These are phyloP conservation scores for Pseudonectria foliicola DNA, from an alignment of 2,329 filamentous ascomycete species.

Conservation along the genomic window DNA sequence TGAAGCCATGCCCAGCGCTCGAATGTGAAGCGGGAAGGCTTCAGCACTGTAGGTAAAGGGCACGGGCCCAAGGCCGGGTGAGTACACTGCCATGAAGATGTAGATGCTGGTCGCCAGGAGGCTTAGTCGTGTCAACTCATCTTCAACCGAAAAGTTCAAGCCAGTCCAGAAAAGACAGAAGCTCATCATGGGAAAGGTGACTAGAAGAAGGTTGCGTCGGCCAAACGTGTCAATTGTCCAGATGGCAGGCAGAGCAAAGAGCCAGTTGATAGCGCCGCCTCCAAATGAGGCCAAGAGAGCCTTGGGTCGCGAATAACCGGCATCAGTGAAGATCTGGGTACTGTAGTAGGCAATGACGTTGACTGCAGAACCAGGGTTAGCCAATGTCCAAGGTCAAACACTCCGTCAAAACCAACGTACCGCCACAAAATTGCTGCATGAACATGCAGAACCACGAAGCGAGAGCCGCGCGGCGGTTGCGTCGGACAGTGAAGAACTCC, in stretches of 20 bases:
- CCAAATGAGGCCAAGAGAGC: constrained; percentile 27
- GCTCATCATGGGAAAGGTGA: constrained; percentile 27
- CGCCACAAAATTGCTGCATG: constrained; percentile 30
- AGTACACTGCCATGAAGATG: constrained; percentile 30
- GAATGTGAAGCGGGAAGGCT: constrained; percentile 29
- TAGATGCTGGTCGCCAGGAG: constrained; percentile 27
- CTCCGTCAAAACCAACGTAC: constrained; percentile 33
- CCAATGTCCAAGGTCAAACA: constrained; percentile 23
- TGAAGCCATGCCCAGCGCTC: constrained; percentile 31
- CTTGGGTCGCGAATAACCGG: constrained; percentile 19
- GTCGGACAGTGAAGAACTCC: constrained; percentile 22
- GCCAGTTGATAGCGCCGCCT: constrained; percentile 41
- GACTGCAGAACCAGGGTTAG: constrained; percentile 34
- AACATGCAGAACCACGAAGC: constrained; percentile 29
- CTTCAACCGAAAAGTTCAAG: constrained; percentile 16
- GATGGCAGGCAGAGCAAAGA: constrained; percentile 31
- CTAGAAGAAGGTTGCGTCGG: constrained; percentile 37
- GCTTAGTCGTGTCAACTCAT: constrained; percentile 16
- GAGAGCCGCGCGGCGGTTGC: constrained; percentile 26
- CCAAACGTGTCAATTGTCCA: constrained; percentile 43
- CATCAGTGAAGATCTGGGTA: constrained; percentile 22
- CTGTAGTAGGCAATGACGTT: constrained; percentile 26
- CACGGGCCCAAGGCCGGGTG: constrained; percentile 29
- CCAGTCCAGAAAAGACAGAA: constrained; percentile 24
- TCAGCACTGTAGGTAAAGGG: constrained; percentile 32